A percentile compares a stretch with the other conserved stretches of the same genome.
These are phyloP conservation scores for Daldinia caldariorum DNA, from an alignment of 495 filamentous ascomycete genomes.

Conservation along the genomic window DNA sequence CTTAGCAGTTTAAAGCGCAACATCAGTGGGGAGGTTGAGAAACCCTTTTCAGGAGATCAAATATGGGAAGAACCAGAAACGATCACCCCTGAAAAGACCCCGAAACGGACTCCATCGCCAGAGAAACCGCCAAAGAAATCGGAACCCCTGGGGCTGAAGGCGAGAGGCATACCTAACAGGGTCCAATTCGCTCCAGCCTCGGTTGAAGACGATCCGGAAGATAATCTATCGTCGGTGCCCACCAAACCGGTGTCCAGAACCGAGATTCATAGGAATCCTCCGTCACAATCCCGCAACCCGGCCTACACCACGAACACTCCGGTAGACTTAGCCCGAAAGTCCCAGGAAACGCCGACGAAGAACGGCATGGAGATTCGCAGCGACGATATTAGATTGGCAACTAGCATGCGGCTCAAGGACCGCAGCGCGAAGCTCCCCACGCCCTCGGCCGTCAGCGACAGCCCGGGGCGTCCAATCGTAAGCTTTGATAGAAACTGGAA, in stretches of 20 bases:
- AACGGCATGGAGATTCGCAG: conserved; percentile 83
- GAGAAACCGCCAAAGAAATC: conserved; percentile 9
- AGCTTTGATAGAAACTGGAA: conserved; percentile 89
- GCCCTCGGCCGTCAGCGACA: conserved; percentile 86
- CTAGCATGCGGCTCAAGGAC: conserved; percentile 86
- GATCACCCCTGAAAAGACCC: conserved; percentile 40
- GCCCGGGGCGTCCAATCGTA: conserved; percentile 86
- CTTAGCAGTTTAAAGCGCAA: conserved; percentile 64
- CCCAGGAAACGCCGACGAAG: conserved; percentile 61
- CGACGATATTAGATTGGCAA: conserved; percentile 88
- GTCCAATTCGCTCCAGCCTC: conserved; percentile 58
- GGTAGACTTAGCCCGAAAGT: conserved; percentile 48
- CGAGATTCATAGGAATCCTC: conserved; percentile 82
- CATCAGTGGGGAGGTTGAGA: conserved; percentile 65
- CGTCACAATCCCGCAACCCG: conserved; percentile 77
- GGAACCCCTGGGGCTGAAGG: conserved; percentile 56
- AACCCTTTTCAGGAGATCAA: conserved; percentile 75
- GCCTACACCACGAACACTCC: conserved; percentile 73
- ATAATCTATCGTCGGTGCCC: conserved; percentile 41
- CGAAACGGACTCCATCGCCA: conserved; percentile 30
- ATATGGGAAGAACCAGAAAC: conserved; percentile 87
- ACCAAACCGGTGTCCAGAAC: conserved; percentile 68
- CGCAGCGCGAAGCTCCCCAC: conserved; percentile 85
- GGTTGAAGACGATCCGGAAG: conserved; percentile 29
- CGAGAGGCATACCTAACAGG: conserved; percentile 69